A percentile compares a stretch with the other conserved stretches of the same genome.
These are phyloP conservation scores for Paecilomyces niveus DNA, from an alignment of 2,329 filamentous ascomycete species.

Conservation along the genomic window DNA sequence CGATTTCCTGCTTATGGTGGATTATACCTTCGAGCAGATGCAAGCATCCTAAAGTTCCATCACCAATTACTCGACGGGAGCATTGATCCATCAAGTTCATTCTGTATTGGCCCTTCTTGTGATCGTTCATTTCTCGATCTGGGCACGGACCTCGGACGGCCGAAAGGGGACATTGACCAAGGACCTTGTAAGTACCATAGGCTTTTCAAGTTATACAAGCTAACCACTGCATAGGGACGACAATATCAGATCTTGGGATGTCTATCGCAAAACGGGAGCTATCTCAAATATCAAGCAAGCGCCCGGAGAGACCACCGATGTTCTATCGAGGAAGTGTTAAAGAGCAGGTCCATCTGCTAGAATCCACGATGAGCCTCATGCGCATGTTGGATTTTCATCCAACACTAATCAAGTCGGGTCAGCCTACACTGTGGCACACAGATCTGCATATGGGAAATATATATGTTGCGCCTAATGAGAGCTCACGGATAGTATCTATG, in stretches of 20 bases:
- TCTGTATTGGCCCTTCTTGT: neutral
- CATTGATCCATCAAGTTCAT: neutral
- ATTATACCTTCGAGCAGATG: neutral
- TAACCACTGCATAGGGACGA: neutral
- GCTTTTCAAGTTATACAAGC: neutral
- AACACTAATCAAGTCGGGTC: neutral
- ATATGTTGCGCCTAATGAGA: neutral
- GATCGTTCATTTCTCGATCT: neutral
- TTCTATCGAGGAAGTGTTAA: neutral
- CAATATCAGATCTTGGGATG: neutral
- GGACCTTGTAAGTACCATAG: neutral
- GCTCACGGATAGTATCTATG: constrained; percentile 12
- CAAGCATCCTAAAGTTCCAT: neutral
- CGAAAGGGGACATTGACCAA: neutral
- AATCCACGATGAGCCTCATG: neutral
- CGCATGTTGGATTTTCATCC: neutral
- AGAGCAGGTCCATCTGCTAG: neutral
- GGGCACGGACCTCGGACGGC: neutral
- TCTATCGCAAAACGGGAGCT: neutral
- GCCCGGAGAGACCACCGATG: neutral
- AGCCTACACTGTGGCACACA: neutral
- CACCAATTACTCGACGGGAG: neutral
- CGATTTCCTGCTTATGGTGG: neutral
- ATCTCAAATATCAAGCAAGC: neutral
- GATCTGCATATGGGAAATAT: neutral